Base-by-base conservation (phyloP, 2,329 filamentous ascomycete species). In the Colletotrichum tofieldiae region DNA sequence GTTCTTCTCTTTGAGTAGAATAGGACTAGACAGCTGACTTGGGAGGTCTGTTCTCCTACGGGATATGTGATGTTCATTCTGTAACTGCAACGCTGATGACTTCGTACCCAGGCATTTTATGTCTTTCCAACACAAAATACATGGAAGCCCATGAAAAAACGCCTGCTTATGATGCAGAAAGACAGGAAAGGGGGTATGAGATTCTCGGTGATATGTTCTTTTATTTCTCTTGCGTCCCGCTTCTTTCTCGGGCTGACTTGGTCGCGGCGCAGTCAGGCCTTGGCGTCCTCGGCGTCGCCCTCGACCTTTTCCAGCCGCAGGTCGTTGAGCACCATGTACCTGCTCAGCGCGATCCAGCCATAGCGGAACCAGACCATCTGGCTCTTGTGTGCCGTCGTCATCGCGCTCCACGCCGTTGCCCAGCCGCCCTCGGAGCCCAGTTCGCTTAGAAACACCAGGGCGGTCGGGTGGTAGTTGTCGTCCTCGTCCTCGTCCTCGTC, bases 301-400 rank as follows among this genome's bases (percentile, higher is more conserved):
- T 68, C 76, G 73, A 81, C 77, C 71, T 82, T 83, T 75, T 89
- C 87, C 41, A 89, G 80, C 78, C 86, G 88, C 82, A 99, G 80
- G 81, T 98, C 95, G 82, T 99, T 99, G 41, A 98, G 89, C 69
- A 95, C 89, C 96, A 99, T 98, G 83, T 98, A 99, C 73, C 96
- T 88, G 78, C 95, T 96, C 69, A 98, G 81, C 0, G 90, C 88
- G 79, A 99, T 98, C 95, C 95, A 99, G 3, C 95, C 94, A 89
- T 95, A 98, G 9, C 96, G 90, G 80, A 98, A 99, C 96, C 96
- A 99, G 47, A 94, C 90, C 96, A 99, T 99, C 87, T 99, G 96
- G 82, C 95, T 98, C 83, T 91, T 87, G 85, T 99, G 96, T 37
- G 94, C 96, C 66, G 89, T 87, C 1, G 93, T 95, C 96, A 99